Evolutionary conservation across 169 alveolate species (phyloP).

Genomic region (Eimeria tenella): DNA sequence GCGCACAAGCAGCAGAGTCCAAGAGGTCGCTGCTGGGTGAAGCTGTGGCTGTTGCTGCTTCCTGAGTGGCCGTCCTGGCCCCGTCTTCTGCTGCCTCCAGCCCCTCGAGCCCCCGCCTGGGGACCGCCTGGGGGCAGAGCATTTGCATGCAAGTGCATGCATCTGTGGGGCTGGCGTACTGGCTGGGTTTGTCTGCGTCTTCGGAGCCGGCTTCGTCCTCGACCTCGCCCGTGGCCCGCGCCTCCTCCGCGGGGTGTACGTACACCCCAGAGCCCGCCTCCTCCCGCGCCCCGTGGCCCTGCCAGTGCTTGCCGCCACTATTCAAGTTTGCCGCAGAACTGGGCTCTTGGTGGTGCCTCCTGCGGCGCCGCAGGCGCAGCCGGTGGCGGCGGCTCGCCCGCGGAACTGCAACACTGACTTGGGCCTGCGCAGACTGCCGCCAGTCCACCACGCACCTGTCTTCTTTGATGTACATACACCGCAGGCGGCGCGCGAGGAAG

Average conservation of each 20-base stretch:
- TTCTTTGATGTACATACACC: constrained; percentile 46
- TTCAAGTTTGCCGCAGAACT: neutral
- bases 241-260: neutral
- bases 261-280: neutral
- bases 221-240: neutral
- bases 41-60: too few relatives aligned
- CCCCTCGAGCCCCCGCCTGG: too few relatives aligned
- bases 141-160: too few relatives aligned
- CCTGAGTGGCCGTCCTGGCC: too few relatives aligned
- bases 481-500: constrained; percentile 37
- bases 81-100: too few relatives aligned
- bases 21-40: too few relatives aligned
- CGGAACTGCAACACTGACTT: neutral
- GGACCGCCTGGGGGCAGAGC: too few relatives aligned
- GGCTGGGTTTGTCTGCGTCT: too few relatives aligned
- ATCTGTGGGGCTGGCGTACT: too few relatives aligned
- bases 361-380: constrained; percentile 54
- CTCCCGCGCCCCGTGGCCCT: neutral
- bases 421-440: neutral
- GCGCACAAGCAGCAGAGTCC: too few relatives aligned
- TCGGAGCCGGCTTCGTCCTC: too few relatives aligned
- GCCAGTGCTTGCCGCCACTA: neutral
- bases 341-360: constrained; percentile 1
- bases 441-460: neutral
- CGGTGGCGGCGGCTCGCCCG: constrained; percentile 40